Evolutionary conservation across 1,284 basidiomycete genomes (phyloP).

Genomic region (Malassezia yamatoensis): DNA sequence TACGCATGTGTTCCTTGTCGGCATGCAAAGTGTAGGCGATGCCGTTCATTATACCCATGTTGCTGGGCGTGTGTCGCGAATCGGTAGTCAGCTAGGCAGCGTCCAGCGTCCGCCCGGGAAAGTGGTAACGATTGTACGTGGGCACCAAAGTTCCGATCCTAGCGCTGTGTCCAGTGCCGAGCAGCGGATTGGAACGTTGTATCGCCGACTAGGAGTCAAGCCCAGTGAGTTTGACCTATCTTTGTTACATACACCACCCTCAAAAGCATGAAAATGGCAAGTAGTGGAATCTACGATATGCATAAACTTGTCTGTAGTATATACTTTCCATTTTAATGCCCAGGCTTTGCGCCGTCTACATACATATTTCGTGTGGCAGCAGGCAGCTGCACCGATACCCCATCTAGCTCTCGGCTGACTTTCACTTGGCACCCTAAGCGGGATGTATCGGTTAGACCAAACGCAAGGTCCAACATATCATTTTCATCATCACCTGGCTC

Average conservation of each 20-base stretch:
- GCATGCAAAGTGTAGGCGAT: slow-evolving; percentile 32
- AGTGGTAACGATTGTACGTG: slow-evolving; percentile 36
- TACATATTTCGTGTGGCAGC: slow-evolving; percentile 95
- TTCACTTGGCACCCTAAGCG: slow-evolving; percentile 67
- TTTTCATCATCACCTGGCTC: slow-evolving; percentile 93
- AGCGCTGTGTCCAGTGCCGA: slow-evolving; percentile 22
- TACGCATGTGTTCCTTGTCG: slow-evolving; percentile 40
- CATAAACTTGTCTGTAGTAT: too few relatives aligned
- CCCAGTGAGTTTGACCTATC: slow-evolving; percentile 23
- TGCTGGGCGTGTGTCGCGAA: slow-evolving; percentile 39
- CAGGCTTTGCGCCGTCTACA: slow-evolving; percentile 59
- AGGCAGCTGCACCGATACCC: slow-evolving; percentile 74
- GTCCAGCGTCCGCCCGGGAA: slow-evolving; percentile 20
- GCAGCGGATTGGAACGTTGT: slow-evolving; percentile 33
- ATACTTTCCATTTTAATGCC: slow-evolving; percentile 3
- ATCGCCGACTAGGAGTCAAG: slow-evolving; percentile 26
- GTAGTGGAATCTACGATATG: too few relatives aligned
- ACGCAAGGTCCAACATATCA: slow-evolving; percentile 89
- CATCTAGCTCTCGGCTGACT: slow-evolving; percentile 71
- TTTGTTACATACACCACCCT: slow-evolving; percentile 9
- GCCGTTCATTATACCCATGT: slow-evolving; percentile 40
- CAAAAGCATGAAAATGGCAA: too few relatives aligned
- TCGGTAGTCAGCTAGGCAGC: slow-evolving; percentile 18
- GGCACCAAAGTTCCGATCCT: not conserved
- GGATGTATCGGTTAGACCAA: slow-evolving; percentile 84